Conservation (phyloP, 768 basidiomycete species). For the Dendrothele bispora region DNA sequence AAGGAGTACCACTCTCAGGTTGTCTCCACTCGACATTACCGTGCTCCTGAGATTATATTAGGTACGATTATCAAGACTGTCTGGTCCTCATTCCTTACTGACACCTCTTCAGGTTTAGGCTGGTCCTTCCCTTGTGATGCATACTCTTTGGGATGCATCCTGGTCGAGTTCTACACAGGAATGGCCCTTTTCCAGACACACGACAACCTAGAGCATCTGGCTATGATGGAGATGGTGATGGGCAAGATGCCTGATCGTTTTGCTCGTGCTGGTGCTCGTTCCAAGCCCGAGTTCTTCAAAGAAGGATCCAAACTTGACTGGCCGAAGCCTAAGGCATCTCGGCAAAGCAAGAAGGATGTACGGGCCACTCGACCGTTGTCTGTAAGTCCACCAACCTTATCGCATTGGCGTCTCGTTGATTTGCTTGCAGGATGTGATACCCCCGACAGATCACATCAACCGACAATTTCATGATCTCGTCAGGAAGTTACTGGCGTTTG, state of each 20-base stretch:
- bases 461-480: conserved; percentile 87
- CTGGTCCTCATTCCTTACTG: too few species aligned
- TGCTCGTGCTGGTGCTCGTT: conserved; percentile 67
- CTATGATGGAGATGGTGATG: conserved; percentile 99
- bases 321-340: conserved; percentile 85
- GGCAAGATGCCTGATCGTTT: conserved; percentile 94
- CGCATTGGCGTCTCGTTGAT: neutral
- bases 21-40: conserved; percentile 96
- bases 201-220: conserved; percentile 97
- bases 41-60: conserved; percentile 98
- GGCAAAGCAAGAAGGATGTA: conserved; percentile 94
- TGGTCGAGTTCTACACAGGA: conserved; percentile 98
- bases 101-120: conserved; percentile 79
- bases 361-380: conserved; percentile 75
- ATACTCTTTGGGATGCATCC: conserved; percentile 97
- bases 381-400: conserved; percentile 43
- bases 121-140: conserved; percentile 99
- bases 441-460: conserved; percentile 70
- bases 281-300: conserved; percentile 94
- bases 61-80: too few species aligned
- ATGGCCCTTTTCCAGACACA: conserved; percentile 99
- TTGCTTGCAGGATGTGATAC: conserved; percentile 73
- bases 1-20: conserved; percentile 98
- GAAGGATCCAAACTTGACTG: conserved; percentile 84
- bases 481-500: conserved; percentile 83